Percentiles rank a stretch among this genome's conserved stretches.
phyloP scores from a whole-genome alignment of 1,284 basidiomycete genomes.

The Boletus smithii region DNA sequence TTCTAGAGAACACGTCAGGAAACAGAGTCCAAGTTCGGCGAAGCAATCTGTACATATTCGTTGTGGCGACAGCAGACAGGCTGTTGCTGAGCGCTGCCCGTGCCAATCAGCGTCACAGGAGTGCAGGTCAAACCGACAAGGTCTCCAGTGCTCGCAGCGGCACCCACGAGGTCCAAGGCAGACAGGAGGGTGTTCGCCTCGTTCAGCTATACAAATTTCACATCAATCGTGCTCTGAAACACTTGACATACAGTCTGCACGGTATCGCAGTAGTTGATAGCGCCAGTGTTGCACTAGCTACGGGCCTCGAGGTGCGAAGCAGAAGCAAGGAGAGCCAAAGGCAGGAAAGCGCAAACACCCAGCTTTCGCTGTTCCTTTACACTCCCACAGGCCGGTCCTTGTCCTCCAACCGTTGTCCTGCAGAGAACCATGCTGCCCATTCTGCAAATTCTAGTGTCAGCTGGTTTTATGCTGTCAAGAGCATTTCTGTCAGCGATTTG shows the following conservation, averaged over 20 bases:
- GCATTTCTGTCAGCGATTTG: not conserved
- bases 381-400: not conserved
- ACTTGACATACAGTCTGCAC: constrained; percentile 6
- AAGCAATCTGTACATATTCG: constrained; percentile 6
- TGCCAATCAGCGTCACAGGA: not conserved
- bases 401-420: too few species aligned
- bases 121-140: constrained; percentile 14
- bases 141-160: not conserved
- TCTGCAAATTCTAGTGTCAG: constrained; percentile 8
- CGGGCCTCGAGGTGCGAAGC: constrained; percentile 13
- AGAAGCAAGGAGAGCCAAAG: constrained; percentile 11
- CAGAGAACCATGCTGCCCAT: too few species aligned
- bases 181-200: not conserved
- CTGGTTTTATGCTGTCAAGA: not conserved
- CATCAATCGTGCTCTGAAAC: too few species aligned
- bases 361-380: constrained; percentile 8
- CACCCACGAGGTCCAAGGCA: not conserved
- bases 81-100: constrained; percentile 2
- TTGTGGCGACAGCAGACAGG: constrained; percentile 16
- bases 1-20: constrained; percentile 5
- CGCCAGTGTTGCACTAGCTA: constrained; percentile 7
- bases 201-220: not conserved
- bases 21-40: not conserved
- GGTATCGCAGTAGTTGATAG: constrained; percentile 10
- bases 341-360: constrained; percentile 5